Conservation (phyloP, 805 yeast genomes). For the Yamadazyma akitaensis region DNA sequence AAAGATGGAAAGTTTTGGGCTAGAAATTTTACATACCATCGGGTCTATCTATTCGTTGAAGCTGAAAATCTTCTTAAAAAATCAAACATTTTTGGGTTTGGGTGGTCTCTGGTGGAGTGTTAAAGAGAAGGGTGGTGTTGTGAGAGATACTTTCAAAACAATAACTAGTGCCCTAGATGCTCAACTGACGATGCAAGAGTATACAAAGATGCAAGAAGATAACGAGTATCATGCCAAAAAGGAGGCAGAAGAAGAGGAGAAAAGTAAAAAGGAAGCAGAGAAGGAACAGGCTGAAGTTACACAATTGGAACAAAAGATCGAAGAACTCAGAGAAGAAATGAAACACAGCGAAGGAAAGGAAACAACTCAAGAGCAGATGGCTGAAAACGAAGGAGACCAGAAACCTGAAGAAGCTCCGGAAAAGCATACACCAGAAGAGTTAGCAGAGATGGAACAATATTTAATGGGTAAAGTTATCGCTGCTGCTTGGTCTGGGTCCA, state of each 20-base stretch:
- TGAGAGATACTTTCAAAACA: slow-evolving; percentile 68
- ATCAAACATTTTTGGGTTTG: slow-evolving; percentile 59
- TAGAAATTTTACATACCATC: slow-evolving; percentile 72
- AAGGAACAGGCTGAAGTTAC: slow-evolving; percentile 20
- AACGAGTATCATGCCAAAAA: slow-evolving; percentile 41
- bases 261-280: slow-evolving; percentile 14
- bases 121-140: slow-evolving; percentile 71
- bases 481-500: slow-evolving; percentile 84
- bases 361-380: slow-evolving; percentile 5
- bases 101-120: slow-evolving; percentile 69
- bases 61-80: slow-evolving; percentile 60
- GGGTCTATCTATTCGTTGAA: slow-evolving; percentile 68
- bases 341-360: slow-evolving; percentile 18
- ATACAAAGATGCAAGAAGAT: slow-evolving; percentile 62
- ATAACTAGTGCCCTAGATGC: slow-evolving; percentile 76
- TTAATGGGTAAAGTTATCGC: slow-evolving; percentile 76
- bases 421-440: slow-evolving; percentile 51
- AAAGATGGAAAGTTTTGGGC: slow-evolving; percentile 82
- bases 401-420: slow-evolving; percentile 25
- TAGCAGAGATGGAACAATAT: slow-evolving; percentile 69
- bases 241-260: slow-evolving; percentile 24
- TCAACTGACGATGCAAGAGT: slow-evolving; percentile 71
- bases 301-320: slow-evolving; percentile 17
- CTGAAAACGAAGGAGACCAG: neutral
- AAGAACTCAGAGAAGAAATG: slow-evolving; percentile 14